Base-by-base conservation (phyloP, 108 stramenopile species). In the Chaetoceros muelleri region DNA sequence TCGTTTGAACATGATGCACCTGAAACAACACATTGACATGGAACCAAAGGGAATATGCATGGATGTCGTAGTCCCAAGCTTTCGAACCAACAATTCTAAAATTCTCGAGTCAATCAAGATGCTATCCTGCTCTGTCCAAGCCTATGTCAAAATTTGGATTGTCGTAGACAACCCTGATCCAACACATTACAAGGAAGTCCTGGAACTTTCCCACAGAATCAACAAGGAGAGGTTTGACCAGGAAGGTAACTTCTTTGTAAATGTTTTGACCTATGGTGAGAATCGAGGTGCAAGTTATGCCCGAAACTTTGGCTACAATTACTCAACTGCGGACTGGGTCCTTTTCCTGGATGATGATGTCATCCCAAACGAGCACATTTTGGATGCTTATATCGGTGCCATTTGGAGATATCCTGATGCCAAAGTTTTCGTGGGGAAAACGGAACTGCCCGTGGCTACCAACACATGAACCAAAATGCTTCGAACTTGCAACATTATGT, bases 311-410 rank as follows among this genome's bases (percentile, higher is more conserved):
- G 84, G 80, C 2, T 62, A 69, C 27, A 62, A 58, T 31, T 70
- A 80, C 28, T 57, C 67, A 49, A 45, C 44, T 44, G 84, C 72
- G 16, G 81, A 85, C 55, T 82, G 57, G 50, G 48, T 60, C n/a
- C 28, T 82, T 7, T 74, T 85, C 24, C 71, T 85, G 19, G 84
- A 85, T 60, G 84, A 85, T 46, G 84, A 85, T 60, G 74, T 85
- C 17, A 63, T 70, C 21, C 80, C 81, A 18, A 60, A 74, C 0
- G 20, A 20, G 1, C 29, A 66, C 46, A 30, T 85, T n/a, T 47
- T 85, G 2, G 55, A 70, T 53, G 79, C 58, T 17, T 81, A 81
- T 62, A 46, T 65, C n/a, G 73, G 64, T 21, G 72, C 61, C 0
- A 66, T 79, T 23, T 17, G 34, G 2, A 47, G 64, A 28, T 66